phyloP scores from a whole-genome alignment of 768 basidiomycete genomes.

The Suillus subluteus region DNA sequence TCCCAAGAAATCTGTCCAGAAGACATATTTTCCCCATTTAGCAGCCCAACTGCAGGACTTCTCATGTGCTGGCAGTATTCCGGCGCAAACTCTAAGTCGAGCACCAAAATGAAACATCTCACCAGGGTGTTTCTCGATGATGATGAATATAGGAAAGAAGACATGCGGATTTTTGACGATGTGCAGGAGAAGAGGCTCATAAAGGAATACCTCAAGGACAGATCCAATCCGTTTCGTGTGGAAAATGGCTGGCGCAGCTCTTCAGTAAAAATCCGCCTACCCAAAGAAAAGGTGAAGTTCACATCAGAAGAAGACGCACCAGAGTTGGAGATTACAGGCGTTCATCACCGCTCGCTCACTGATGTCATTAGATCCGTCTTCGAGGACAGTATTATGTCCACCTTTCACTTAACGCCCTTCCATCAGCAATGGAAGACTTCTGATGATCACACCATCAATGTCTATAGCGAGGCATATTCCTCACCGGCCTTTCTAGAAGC shows the following conservation, averaged over 20 bases:
- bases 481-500: background rate
- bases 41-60: slow-evolving; percentile 23
- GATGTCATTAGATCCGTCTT: slow-evolving; percentile 4
- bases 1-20: background rate
- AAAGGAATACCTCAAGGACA: background rate
- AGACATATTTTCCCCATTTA: slow-evolving; percentile 18
- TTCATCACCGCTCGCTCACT: slow-evolving; percentile 10
- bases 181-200: background rate
- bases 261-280: slow-evolving; percentile 3
- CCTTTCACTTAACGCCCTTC: background rate
- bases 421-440: background rate
- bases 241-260: slow-evolving; percentile 15
- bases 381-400: background rate
- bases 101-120: slow-evolving; percentile 27
- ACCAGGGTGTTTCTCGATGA: slow-evolving; percentile 28
- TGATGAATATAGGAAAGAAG: slow-evolving; percentile 23
- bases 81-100: slow-evolving; percentile 31
- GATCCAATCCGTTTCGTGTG: slow-evolving; percentile 3
- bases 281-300: slow-evolving; percentile 5
- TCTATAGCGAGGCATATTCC: slow-evolving; percentile 9
- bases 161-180: slow-evolving; percentile 23
- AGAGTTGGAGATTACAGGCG: background rate
- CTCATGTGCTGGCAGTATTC: slow-evolving; percentile 37
- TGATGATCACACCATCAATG: background rate
- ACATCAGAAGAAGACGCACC: slow-evolving; percentile 2